Evolutionary conservation across 345 rosid genomes (phyloP).

Genomic region (Streptanthus diversifolius): DNA sequence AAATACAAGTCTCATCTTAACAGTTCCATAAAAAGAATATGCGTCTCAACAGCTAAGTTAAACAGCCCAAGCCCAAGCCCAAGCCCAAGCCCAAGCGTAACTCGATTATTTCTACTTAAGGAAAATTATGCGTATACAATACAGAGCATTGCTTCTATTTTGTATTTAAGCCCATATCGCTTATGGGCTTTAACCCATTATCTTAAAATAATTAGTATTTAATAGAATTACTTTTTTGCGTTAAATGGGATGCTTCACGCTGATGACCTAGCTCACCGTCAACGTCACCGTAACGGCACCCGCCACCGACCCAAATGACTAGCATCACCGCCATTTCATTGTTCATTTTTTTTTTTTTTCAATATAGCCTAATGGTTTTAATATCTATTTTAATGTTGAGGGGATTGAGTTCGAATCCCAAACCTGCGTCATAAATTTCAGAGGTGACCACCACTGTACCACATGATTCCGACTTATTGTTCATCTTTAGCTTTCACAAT

Average conservation of each 20-base stretch:
- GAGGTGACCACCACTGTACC: too few relatives aligned
- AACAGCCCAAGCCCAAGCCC: not conserved
- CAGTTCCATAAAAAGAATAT: too few relatives aligned
- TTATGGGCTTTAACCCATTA: not conserved
- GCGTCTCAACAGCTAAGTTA: not conserved
- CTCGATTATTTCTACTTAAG: not conserved
- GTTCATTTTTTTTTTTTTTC: not conserved
- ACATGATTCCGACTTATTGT: too few relatives aligned
- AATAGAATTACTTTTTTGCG: not conserved
- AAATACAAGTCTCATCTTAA: too few relatives aligned
- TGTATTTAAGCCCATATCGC: not conserved
- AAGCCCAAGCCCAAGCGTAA: not conserved
- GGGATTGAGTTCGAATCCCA: too few relatives aligned
- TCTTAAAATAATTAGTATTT: not conserved
- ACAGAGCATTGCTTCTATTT: not conserved
- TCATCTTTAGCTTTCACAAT: not conserved
- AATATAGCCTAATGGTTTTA: too few relatives aligned
- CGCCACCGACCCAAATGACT: slow-evolving; percentile 27
- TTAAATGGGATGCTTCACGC: not conserved
- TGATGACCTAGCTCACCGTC: slow-evolving; percentile 7
- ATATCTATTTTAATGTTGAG: too few relatives aligned
- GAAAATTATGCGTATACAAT: not conserved
- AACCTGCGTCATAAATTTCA: too few relatives aligned
- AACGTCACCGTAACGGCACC: slow-evolving; percentile 26
- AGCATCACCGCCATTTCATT: slow-evolving; percentile 23